Base-by-base conservation (phyloP, 306 rosid genomes). In the Datisca glomerata region DNA sequence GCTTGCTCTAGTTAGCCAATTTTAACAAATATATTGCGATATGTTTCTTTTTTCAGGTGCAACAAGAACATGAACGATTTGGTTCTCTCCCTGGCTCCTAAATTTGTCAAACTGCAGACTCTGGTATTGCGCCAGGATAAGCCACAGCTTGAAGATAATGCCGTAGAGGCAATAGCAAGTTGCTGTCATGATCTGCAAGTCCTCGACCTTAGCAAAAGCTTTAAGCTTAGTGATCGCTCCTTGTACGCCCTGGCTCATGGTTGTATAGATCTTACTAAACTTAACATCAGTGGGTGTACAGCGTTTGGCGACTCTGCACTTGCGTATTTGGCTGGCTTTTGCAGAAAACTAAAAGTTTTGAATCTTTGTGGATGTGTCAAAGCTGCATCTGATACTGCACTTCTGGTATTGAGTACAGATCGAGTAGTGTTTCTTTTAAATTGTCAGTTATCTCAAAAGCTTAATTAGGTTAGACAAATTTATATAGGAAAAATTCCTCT, bases 181-280 rank as follows among this genome's bases (percentile, higher is more conserved):
- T 75, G 35, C 68, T 91, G 85, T 48, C 74, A 47, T 35, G 96
- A 78, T 52, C 70, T 91, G 60, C 98, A 85, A 77, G 67, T 75
- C 47, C 78, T 91, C 57, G 94, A 91, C 69, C 92, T 91, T 20
- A 84, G 98, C 73, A 91, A 85, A 75, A 80, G 98, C 59, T 91
- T 85, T 74, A 41, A 41, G 45, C 45, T 41, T 11, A 41, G n/a
- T 8, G 45, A 41, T 19, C 45, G 12, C 23, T 41, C 45, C 45
- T 22, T 41, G n/a, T 41, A 16, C 18, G 19, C 45, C 13, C 4
- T 41, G 23, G 45, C 45, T 19, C 45, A 41, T 13, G 21, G 23
- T 12, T 18, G 45, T 18, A 72, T 35, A 2, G 22, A 41, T 41
- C 21, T 41, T 41, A 41, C 8, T 11, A 41, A 41, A 41, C 45